Conservation (phyloP, 495 filamentous ascomycete genomes). For the Sordaria brevicollis region DNA sequence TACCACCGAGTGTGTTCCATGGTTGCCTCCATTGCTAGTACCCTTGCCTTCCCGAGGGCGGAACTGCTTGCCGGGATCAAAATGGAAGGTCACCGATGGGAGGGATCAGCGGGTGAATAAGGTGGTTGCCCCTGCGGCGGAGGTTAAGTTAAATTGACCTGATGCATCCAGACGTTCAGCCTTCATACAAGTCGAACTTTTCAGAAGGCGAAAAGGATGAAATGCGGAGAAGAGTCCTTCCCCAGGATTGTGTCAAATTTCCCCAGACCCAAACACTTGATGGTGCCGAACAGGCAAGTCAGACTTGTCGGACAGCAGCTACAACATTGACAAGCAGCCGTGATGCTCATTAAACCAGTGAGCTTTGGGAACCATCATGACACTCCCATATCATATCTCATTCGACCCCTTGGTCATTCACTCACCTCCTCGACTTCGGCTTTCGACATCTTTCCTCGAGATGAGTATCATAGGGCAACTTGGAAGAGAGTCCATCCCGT, state of each 20-base stretch:
- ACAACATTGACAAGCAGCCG: background rate
- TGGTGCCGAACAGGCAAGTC: background rate
- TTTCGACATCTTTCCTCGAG: background rate
- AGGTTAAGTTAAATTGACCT: conserved; percentile 17
- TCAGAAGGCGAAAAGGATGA: conserved; percentile 5
- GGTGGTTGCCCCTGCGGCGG: conserved; percentile 8
- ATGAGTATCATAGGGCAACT: background rate
- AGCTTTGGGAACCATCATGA: background rate
- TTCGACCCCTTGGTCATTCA: background rate
- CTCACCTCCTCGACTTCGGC: background rate
- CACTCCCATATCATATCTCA: background rate
- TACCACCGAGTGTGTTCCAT: background rate
- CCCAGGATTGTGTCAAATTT: no score
- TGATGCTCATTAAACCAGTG: background rate
- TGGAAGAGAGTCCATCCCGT: background rate
- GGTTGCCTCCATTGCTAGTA: background rate
- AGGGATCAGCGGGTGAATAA: conserved; percentile 21
- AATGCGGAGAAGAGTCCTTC: background rate
- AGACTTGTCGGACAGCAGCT: background rate
- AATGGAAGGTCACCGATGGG: conserved; percentile 21
- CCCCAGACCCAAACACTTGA: background rate
- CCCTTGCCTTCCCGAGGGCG: conserved; percentile 2
- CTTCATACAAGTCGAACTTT: conserved; percentile 14
- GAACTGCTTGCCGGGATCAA: conserved; percentile 16
- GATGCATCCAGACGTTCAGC: conserved; percentile 18